Evolutionary conservation across 768 basidiomycete genomes (phyloP), one percentile per base, ranked within the genome.

Genomic region (Trametes cinnabarina): DNA sequence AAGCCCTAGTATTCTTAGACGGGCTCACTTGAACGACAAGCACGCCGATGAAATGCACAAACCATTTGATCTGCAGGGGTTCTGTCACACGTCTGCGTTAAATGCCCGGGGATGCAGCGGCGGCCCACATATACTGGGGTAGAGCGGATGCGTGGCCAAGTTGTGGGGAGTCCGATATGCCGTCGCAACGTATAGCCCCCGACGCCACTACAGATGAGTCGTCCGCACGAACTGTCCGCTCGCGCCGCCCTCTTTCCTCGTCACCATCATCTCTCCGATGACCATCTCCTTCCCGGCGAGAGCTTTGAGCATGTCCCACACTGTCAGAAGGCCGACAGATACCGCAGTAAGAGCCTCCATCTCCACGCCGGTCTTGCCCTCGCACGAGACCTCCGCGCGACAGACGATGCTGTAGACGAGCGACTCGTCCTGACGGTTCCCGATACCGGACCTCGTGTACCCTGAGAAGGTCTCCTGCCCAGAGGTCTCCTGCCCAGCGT

Each of bases 261-360:
- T 74, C 3, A 93, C 87, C 61, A 80, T 72, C 35, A 93, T 81
- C 22, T 83, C 80, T 19, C 82, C 77, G 34, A 97, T 90, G 57
- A 82, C 73, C 90, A 96, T 94, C 56, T 91, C 88, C 68, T 82
- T 81, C n/a, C 92, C 94, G 1, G 90, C 92, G 2, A 92, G 86
- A 4, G 88, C 88, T 73, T 95, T 94, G 28, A 94, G 79, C 93
- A 96, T 94, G 68, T 94, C 92, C 90, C 92, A 96, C 14, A 94
- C 85, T 1, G 91, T 92, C 52, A 95, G 74, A 30, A 91, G 77
- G 5, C 86, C 86, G 28, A 90, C 76, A 1, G 85, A 85, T 9
- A 92, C 93, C 22, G 87, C 87, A n/a, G 87, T 90, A 55, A 95
- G 69, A 22, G 93, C 94, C 73, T 97, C 95, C 89, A 98, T 94